Percentiles rank a stretch among this genome's conserved stretches.
Evolutionary conservation across 768 basidiomycete genomes (phyloP).

Genomic region (Boletus sensibilis): DNA sequence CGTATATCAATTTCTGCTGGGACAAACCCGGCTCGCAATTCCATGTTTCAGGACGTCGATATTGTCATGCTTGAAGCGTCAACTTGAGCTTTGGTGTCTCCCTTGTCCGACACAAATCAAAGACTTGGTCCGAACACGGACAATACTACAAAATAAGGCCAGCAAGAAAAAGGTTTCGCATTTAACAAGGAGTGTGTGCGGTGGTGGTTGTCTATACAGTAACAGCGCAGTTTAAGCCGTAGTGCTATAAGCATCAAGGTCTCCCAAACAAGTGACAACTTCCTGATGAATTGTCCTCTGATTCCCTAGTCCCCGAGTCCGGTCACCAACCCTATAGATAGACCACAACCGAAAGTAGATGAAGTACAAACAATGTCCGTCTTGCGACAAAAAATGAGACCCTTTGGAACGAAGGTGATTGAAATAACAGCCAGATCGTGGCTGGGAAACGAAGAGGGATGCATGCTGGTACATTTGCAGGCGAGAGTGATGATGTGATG

Average conservation of each 20-base stretch:
- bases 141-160: not conserved
- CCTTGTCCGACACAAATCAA: not conserved
- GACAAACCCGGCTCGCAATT: not conserved
- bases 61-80: no score
- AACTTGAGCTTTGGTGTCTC: no score
- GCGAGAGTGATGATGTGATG: not conserved
- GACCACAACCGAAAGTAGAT: not conserved
- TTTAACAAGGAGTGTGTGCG: slow-evolving; percentile 13
- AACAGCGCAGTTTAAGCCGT: not conserved
- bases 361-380: slow-evolving; percentile 12
- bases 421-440: slow-evolving; percentile 5
- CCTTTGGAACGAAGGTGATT: slow-evolving; percentile 20
- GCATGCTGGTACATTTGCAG: slow-evolving; percentile 4
- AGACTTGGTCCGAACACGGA: not conserved
- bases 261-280: slow-evolving; percentile 2
- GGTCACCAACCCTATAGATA: slow-evolving; percentile 6
- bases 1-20: not conserved
- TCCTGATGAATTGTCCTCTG: slow-evolving; percentile 4
- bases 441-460: slow-evolving; percentile 4
- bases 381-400: slow-evolving; percentile 10
- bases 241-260: slow-evolving; percentile 6
- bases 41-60: not conserved
- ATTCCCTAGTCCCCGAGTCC: slow-evolving; percentile 3
- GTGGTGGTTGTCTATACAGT: not conserved
- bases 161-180: slow-evolving; percentile 6